Base-by-base conservation (phyloP, 345 rosid genomes). In the Bretschneidera sinensis region DNA sequence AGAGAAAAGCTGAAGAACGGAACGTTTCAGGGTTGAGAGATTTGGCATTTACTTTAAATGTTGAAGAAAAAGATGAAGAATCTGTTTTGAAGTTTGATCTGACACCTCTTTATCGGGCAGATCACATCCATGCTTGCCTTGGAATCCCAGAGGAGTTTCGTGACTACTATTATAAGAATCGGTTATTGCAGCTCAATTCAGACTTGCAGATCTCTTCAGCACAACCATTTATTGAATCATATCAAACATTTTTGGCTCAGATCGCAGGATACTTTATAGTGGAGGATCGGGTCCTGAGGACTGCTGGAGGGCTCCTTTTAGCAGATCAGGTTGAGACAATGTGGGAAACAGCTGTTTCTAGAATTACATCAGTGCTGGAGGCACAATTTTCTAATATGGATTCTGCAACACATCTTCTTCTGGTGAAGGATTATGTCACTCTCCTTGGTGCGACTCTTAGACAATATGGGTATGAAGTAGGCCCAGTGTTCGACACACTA, bases 1-100 rank as follows among this genome's bases (percentile, higher is more conserved):
- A 87, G 72, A 87, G 98, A 71, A 85, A 73, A 76, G 89, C 94
- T 0, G 98, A 92, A 79, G 98, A 92, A 71, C 85, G 84, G 17
- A 81, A 81, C 66, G 52, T 62, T 25, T 75, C 82, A 0, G 92
- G 95, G 8, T 71, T 83, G 23, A 85, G 81, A 57, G 94, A 89
- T 68, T 78, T 60, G 57, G 71, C 71, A n/a, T n/a, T n/a, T n/a
- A n/a, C n/a, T n/a, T n/a, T n/a, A n/a, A n/a, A n/a, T n/a, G n/a
- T n/a, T n/a, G 88, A 86, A 69, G 97, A 89, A 19, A 48, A 71
- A 0, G 96, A 87, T 23, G 94, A 92, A 74, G 96, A 92, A 60
- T 83, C 83, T 57, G 72, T 85, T 60, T 57, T 80, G 55, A 79
- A 80, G 74, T 81, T 92, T 69, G 96, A 92, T 73, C 81, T 92